Conservation (phyloP, 108 stramenopile species). For the Pseudonitzschia multistriata region DNA sequence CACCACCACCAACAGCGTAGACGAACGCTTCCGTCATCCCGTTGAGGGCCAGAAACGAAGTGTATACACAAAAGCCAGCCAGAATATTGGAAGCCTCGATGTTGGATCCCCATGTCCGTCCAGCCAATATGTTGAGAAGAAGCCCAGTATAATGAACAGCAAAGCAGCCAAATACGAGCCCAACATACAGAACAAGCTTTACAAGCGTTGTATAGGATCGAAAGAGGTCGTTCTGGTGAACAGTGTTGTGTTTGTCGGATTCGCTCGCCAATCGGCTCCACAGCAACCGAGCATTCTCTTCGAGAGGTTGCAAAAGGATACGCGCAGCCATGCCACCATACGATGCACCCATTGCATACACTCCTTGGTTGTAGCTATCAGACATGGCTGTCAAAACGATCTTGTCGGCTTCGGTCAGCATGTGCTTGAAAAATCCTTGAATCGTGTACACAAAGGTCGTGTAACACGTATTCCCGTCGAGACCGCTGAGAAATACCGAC, state of each 20-base stretch:
- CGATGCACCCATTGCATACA: constrained; percentile 80
- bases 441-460: constrained; percentile 61
- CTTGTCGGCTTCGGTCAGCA: constrained; percentile 83
- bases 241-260: not conserved
- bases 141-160: constrained; percentile 79
- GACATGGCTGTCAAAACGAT: constrained; percentile 59
- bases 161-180: constrained; percentile 66
- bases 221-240: constrained; percentile 17
- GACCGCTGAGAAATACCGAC: constrained; percentile 17
- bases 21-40: constrained; percentile 96
- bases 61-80: constrained; percentile 91
- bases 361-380: constrained; percentile 78
- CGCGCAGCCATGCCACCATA: constrained; percentile 80
- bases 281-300: constrained; percentile 85
- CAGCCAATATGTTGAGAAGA: constrained; percentile 66
- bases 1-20: constrained; percentile 57
- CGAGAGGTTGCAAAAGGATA: constrained; percentile 83
- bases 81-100: constrained; percentile 67
- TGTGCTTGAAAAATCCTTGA: constrained; percentile 85
- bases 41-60: constrained; percentile 87
- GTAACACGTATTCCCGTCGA: constrained; percentile 49
- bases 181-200: constrained; percentile 73
- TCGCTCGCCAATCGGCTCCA: constrained; percentile 54
- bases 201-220: constrained; percentile 59
- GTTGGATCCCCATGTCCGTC: constrained; percentile 68